Evolutionary conservation across 192 early-diverging fungal species (phyloP), one percentile per base, ranked within the genome.

Genomic region (Endogone sp.): DNA sequence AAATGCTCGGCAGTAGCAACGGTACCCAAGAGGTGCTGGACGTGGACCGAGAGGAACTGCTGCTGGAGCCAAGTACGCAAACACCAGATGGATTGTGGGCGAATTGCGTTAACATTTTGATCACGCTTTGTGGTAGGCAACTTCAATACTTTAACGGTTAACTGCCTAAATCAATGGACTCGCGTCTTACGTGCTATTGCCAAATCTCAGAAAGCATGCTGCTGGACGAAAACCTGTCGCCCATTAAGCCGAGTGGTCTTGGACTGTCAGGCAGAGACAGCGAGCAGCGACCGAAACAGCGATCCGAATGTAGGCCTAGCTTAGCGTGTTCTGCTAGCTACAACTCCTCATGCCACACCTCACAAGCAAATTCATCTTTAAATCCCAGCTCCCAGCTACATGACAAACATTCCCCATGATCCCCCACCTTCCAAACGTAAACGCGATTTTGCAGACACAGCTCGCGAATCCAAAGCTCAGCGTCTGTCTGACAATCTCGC

Each of bases 361-460:
- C n/a, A n/a, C n/a, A n/a, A n/a, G n/a, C n/a, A n/a, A n/a, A 49
- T 49, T 49, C 37, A 49, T 49, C 16, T 49, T 49, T 49, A 16
- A 49, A 49, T 49, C 16, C 37, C 1, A 49, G 37, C 37, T 16
- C 37, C 37, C 0, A 16, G 16, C 37, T 16, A 49, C 16, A 16
- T 16, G 16, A 16, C 37, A 49, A 49, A 49, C 37, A 6, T 49
- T 16, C 16, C 37, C 6, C 37, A 16, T 16, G 37, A 49, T 49
- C 37, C 37, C 37, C 37, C 37, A 49, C 37, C 60, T 8, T 60
- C 69, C 24, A 78, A 71, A 60, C 67, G 76, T 26, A 78, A 78
- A 65, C 59, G 76, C 21, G 74, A 69, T 60, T 58, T 78, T 49
- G 58, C 72, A 13, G 71, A 78, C 24, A 66, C 66, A n/a, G 63